phyloP scores from a whole-genome alignment of 2,329 filamentous ascomycete genomes.

The Teratosphaeria destructans region DNA sequence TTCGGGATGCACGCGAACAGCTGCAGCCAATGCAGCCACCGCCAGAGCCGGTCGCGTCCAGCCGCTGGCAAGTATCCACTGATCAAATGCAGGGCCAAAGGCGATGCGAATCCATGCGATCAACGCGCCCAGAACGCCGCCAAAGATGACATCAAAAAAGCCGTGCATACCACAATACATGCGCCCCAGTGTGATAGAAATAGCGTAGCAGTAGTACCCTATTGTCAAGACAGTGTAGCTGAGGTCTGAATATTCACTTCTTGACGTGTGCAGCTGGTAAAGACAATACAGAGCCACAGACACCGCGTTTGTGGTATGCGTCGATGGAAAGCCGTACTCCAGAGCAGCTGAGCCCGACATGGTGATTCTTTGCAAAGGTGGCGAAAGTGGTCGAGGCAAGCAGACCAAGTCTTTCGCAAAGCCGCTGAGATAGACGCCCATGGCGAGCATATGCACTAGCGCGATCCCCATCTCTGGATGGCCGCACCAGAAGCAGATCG shows the following conservation, averaged over 20 bases:
- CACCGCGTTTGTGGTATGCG: slow-evolving; percentile 92
- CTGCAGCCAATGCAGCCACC: slow-evolving; percentile 55
- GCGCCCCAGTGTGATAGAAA: slow-evolving; percentile 81
- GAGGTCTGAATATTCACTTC: slow-evolving; percentile 46
- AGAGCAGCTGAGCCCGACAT: slow-evolving; percentile 94
- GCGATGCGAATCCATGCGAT: slow-evolving; percentile 47
- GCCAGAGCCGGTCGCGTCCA: slow-evolving; percentile 56
- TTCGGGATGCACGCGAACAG: slow-evolving; percentile 86
- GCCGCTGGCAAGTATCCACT: slow-evolving; percentile 56
- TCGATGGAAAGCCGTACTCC: slow-evolving; percentile 95
- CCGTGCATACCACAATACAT: slow-evolving; percentile 99
- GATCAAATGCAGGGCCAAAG: slow-evolving; percentile 52
- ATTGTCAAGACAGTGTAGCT: slow-evolving; percentile 32
- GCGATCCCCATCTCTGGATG: slow-evolving; percentile 75
- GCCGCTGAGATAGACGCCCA: slow-evolving; percentile 61
- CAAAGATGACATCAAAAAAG: slow-evolving; percentile 80
- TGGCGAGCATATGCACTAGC: slow-evolving; percentile 50
- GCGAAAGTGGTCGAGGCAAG: slow-evolving; percentile 80
- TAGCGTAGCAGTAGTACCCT: slow-evolving; percentile 71
- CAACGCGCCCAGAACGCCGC: slow-evolving; percentile 63
- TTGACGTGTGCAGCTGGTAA: slow-evolving; percentile 55
- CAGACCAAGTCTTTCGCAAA: slow-evolving; percentile 93
- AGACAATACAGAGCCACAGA: slow-evolving; percentile 83
- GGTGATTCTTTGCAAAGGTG: slow-evolving; percentile 84
- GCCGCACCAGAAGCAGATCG: slow-evolving; percentile 94